Evolutionary conservation across 345 rosid genomes (phyloP).

Genomic region (Heritiera littoralis): DNA sequence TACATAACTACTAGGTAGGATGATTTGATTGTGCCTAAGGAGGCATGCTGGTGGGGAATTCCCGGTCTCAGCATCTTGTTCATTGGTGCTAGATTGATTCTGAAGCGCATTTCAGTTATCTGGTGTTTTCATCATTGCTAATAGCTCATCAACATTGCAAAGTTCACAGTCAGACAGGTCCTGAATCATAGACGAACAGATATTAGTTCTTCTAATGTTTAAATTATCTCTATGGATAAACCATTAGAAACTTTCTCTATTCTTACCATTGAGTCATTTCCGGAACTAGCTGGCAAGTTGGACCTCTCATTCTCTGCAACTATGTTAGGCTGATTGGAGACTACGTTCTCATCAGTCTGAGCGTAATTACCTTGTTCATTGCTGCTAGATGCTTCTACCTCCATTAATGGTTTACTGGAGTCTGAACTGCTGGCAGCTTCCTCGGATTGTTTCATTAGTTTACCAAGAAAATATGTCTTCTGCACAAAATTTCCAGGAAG

Average conservation of each 20-base stretch:
- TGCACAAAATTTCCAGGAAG: not conserved
- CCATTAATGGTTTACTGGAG: not conserved
- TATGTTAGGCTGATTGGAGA: not conserved
- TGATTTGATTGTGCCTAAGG: no score
- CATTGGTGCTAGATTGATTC: conserved; percentile 1
- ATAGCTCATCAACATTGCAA: not conserved
- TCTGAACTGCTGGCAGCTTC: not conserved
- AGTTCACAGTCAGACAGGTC: not conserved
- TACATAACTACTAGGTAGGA: not conserved
- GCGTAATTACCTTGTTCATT: not conserved
- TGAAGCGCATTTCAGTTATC: not conserved
- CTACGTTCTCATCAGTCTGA: not conserved
- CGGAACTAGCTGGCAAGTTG: not conserved
- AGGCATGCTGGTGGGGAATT: not conserved
- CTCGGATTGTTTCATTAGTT: not conserved
- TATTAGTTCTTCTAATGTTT: not conserved
- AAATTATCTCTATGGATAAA: not conserved
- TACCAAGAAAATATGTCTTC: not conserved
- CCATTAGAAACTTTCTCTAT: not conserved
- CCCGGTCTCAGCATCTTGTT: not conserved
- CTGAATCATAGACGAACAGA: not conserved
- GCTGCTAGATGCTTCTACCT: not conserved
- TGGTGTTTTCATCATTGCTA: not conserved
- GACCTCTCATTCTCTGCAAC: not conserved
- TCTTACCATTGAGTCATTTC: not conserved